Evolutionary conservation across 768 basidiomycete species (phyloP), one percentile per base, ranked within the genome.

Genomic region (Tephrocybe sp.): DNA sequence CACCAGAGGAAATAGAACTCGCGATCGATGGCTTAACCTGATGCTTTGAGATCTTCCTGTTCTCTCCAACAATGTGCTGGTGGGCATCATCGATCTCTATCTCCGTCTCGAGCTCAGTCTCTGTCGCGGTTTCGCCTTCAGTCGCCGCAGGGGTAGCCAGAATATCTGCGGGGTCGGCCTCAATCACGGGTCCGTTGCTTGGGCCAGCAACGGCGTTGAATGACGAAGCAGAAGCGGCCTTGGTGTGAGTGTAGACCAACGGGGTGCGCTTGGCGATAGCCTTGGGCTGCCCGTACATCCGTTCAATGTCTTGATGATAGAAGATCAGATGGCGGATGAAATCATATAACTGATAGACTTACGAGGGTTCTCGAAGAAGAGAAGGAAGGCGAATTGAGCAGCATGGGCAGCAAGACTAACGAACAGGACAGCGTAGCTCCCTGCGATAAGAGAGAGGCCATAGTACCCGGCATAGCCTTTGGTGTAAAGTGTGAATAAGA

Each of bases 361-460:
- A 96, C 94, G 97, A 55, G 97, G 96, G 62, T 96, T 98, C 73
- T 98, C 97, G 62, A 99, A 98, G 68, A 86, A 86, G 14, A 94
- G 78, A 46, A 99, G 75, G 79, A 99, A 99, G 1, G 87, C 93
- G 67, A 99, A 99, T 61, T 99, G 97, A 15, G 91, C 90, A 0
- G 94, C 91, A 62, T 99, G 97, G 0, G 90, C 95, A 2, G 85
- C 86, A n/a, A 99, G 80, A 58, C 91, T 94, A 55, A 86, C 91
- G 62, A 98, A 98, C 11, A 99, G 74, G 9, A 98, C 94, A 0
- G 87, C 78, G 60, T 95, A 93, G 67, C 89, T 92, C 15, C 92
- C 93, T 21, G 84, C 80, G 50, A 95, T 88, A 57, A 99, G 81
- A 2, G 93, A 96, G 18, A 98, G 78, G 20, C 97, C 97, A 63